Conservation (phyloP, 2,329 filamentous ascomycete species). For the Ustilaginoidea virens region DNA sequence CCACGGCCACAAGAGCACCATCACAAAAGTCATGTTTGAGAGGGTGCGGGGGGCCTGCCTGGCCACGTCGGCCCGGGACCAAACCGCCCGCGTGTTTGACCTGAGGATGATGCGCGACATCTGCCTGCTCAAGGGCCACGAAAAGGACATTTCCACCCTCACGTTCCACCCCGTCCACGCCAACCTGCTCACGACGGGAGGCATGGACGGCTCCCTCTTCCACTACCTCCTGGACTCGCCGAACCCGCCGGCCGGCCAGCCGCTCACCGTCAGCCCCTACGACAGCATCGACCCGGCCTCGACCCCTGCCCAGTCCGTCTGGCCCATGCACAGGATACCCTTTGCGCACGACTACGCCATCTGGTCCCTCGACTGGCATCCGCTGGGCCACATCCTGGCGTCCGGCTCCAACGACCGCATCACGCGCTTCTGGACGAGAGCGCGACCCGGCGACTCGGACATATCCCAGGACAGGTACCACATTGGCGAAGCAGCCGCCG, state of each 20-base stretch:
- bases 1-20: slow-evolving; percentile 93
- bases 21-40: slow-evolving; percentile 86
- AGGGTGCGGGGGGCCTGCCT: slow-evolving; percentile 69
- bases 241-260: slow-evolving; percentile 62
- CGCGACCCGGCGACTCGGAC: slow-evolving; percentile 73
- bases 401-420: slow-evolving; percentile 94
- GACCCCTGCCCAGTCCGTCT: slow-evolving; percentile 76
- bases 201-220: slow-evolving; percentile 75
- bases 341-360: slow-evolving; percentile 91
- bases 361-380: slow-evolving; percentile 97
- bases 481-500: slow-evolving; percentile 83
- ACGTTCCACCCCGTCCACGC: slow-evolving; percentile 90
- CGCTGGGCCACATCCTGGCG: slow-evolving; percentile 84
- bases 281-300: slow-evolving; percentile 68
- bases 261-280: slow-evolving; percentile 64
- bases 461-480: slow-evolving; percentile 86
- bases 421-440: slow-evolving; percentile 90
- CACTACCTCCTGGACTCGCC: slow-evolving; percentile 96
- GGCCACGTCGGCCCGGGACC: slow-evolving; percentile 84
- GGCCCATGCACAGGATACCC: slow-evolving; percentile 73
- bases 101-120: slow-evolving; percentile 98
- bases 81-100: slow-evolving; percentile 87
- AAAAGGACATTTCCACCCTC: slow-evolving; percentile 88
- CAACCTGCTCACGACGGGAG: slow-evolving; percentile 78
- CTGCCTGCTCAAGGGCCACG: slow-evolving; percentile 80